A percentile compares a stretch with the other conserved stretches of the same genome.
Conservation (phyloP, 495 filamentous ascomycete species). For the Annulohypoxylon bovei region DNA sequence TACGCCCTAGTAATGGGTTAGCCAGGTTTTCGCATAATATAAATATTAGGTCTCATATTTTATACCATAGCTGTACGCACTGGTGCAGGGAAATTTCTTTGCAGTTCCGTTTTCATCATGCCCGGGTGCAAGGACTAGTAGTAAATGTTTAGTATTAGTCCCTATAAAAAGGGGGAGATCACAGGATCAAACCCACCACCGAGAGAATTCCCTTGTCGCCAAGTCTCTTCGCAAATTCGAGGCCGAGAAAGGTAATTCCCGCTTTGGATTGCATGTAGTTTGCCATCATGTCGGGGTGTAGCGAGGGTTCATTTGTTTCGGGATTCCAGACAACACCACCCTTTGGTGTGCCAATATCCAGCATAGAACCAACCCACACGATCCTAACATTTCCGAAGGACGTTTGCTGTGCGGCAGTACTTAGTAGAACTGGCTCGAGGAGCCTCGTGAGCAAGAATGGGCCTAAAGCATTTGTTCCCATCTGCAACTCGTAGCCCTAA, state of each 20-base stretch:
- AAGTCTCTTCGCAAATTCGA: constrained; percentile 18
- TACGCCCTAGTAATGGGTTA: background rate
- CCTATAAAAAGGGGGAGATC: background rate
- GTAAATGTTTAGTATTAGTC: background rate
- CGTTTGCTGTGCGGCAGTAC: constrained; percentile 35
- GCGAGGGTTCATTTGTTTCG: constrained; percentile 34
- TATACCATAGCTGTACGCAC: constrained; percentile 24
- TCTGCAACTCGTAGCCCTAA: constrained; percentile 51
- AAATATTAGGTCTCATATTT: background rate
- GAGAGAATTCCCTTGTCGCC: constrained; percentile 8
- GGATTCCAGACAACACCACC: constrained; percentile 48
- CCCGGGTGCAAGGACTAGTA: constrained; percentile 53
- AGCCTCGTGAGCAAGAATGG: constrained; percentile 54
- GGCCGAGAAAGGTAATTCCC: constrained; percentile 16
- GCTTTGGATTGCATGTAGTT: constrained; percentile 26
- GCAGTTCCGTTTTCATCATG: constrained; percentile 51
- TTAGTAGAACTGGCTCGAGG: constrained; percentile 52
- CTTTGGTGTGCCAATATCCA: constrained; percentile 43
- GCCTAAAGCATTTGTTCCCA: constrained; percentile 55
- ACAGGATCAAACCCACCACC: background rate
- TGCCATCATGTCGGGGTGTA: constrained; percentile 13
- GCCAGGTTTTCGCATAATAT: background rate
- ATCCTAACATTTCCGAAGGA: constrained; percentile 50
- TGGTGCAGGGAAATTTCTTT: constrained; percentile 31
- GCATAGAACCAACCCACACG: constrained; percentile 55